A percentile compares a stretch with the other conserved stretches of the same genome.
Conservation (phyloP, 2,329 filamentous ascomycete genomes). For the Verticillium nonalfalfae region DNA sequence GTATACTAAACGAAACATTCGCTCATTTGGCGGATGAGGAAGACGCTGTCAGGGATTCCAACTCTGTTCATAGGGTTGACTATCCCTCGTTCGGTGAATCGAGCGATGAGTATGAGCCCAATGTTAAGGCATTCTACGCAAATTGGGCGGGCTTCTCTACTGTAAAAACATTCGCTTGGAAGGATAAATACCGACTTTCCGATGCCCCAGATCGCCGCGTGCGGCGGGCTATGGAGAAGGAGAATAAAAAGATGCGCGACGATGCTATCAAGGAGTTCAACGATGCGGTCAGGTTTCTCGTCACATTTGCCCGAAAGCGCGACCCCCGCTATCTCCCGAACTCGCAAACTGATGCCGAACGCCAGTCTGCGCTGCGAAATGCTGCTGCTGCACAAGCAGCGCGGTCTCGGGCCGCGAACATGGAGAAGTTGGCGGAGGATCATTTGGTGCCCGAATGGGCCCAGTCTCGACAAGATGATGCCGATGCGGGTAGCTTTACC, state of each 20-base stretch:
- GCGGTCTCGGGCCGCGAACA: conserved; percentile 72
- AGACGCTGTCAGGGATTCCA: conserved; percentile 46
- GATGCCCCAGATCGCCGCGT: conserved; percentile 83
- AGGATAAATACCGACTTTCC: conserved; percentile 73
- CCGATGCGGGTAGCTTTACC: conserved; percentile 54
- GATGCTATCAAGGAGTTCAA: conserved; percentile 85
- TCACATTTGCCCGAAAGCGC: conserved; percentile 83
- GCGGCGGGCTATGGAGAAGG: conserved; percentile 86
- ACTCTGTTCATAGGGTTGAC: conserved; percentile 22
- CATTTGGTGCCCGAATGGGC: conserved; percentile 68
- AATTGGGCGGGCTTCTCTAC: conserved; percentile 79
- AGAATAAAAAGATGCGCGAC: conserved; percentile 80
- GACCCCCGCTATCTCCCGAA: conserved; percentile 81
- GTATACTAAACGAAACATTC: conserved; percentile 70
- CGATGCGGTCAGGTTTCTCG: conserved; percentile 79
- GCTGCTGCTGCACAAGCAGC: conserved; percentile 80
- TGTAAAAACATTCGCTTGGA: conserved; percentile 82
- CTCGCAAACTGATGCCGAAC: conserved; percentile 70
- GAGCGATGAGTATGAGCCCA: conserved; percentile 67
- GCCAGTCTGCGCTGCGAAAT: conserved; percentile 70
- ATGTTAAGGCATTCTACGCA: conserved; percentile 75
- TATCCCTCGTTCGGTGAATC: conserved; percentile 67
- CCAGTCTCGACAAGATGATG: conserved; percentile 46
- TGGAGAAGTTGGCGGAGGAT: conserved; percentile 61
- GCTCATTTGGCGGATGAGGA: conserved; percentile 77